Conservation (phyloP, 805 yeast genomes). For the baker's yeast (Saccharomyces cerevisiae) region DNA sequence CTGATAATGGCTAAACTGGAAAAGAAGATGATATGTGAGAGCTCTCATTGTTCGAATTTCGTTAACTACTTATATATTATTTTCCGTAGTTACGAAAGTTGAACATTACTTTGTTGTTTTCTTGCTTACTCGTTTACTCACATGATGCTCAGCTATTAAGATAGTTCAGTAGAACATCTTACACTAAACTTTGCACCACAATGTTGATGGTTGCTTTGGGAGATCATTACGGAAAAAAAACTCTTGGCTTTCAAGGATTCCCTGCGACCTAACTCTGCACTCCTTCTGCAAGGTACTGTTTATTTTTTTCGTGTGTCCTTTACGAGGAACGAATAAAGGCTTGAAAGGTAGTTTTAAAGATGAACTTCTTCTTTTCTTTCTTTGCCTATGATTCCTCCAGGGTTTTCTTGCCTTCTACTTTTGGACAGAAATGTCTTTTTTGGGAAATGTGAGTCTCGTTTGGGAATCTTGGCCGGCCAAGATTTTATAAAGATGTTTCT, state of each 20-base stretch:
- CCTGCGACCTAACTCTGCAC: not conserved
- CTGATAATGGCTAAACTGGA: too few species aligned
- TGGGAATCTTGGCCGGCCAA: not conserved
- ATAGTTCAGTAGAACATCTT: not conserved
- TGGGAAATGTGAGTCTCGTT: not conserved
- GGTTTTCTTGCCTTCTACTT: not conserved
- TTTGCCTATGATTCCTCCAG: not conserved
- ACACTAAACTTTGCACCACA: not conserved
- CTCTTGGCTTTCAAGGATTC: not conserved
- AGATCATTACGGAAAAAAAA: not conserved
- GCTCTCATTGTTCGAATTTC: not conserved
- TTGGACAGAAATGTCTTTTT: not conserved
- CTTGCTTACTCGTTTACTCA: not conserved
- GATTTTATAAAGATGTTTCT: not conserved
- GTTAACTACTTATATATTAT: not conserved
- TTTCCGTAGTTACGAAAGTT: not conserved
- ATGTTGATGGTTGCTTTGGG: not conserved
- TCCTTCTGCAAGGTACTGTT: not conserved
- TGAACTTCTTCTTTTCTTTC: not conserved
- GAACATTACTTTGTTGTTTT: not conserved
- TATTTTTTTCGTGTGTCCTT: not conserved
- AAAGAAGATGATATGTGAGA: not conserved
- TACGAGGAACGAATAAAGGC: not conserved
- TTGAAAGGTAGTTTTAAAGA: not conserved
- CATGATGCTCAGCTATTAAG: not conserved